Evolutionary conservation across 148 eudicot genomes (phyloP).

Genomic region (Chenopodium suecicum): DNA sequence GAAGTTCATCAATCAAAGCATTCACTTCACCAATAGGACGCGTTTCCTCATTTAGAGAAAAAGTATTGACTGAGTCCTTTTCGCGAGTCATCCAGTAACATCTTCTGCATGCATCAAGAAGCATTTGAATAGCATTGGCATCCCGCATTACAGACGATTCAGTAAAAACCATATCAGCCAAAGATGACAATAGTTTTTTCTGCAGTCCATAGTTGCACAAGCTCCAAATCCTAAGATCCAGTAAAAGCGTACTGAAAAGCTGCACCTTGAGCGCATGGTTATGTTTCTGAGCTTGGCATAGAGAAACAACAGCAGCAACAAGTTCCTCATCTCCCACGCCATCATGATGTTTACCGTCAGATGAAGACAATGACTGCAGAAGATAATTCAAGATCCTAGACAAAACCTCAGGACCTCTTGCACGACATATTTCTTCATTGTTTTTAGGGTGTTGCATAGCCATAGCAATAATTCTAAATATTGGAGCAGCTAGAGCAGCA

Average conservation of each 20-base stretch:
- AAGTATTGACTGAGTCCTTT: slow-evolving; percentile 79
- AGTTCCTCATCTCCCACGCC: slow-evolving; percentile 92
- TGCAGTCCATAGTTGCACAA: slow-evolving; percentile 95
- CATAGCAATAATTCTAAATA: slow-evolving; percentile 85
- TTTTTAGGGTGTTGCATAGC: slow-evolving; percentile 88
- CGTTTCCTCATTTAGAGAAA: slow-evolving; percentile 50
- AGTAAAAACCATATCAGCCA: slow-evolving; percentile 97
- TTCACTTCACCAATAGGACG: slow-evolving; percentile 97
- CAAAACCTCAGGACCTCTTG: slow-evolving; percentile 83
- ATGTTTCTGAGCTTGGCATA: slow-evolving; percentile 89
- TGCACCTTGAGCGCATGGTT: slow-evolving; percentile 88
- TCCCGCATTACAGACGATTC: slow-evolving; percentile 96
- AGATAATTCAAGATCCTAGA: slow-evolving; percentile 83
- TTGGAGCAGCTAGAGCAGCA: slow-evolving; percentile 85
- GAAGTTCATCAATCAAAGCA: slow-evolving; percentile 93
- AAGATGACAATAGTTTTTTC: slow-evolving; percentile 93
- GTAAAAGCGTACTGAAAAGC: slow-evolving; percentile 84
- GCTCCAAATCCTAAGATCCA: slow-evolving; percentile 93
- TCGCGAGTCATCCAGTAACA: slow-evolving; percentile 92
- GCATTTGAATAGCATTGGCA: slow-evolving; percentile 97
- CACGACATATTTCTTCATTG: slow-evolving; percentile 79
- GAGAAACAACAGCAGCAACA: slow-evolving; percentile 84
- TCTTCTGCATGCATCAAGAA: slow-evolving; percentile 96
- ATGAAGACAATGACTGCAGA: slow-evolving; percentile 68
- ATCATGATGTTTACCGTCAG: slow-evolving; percentile 57